These are phyloP conservation scores for Exutisphaerella laricina DNA, from an alignment of 2,329 filamentous ascomycete genomes.

Conservation along the genomic window DNA sequence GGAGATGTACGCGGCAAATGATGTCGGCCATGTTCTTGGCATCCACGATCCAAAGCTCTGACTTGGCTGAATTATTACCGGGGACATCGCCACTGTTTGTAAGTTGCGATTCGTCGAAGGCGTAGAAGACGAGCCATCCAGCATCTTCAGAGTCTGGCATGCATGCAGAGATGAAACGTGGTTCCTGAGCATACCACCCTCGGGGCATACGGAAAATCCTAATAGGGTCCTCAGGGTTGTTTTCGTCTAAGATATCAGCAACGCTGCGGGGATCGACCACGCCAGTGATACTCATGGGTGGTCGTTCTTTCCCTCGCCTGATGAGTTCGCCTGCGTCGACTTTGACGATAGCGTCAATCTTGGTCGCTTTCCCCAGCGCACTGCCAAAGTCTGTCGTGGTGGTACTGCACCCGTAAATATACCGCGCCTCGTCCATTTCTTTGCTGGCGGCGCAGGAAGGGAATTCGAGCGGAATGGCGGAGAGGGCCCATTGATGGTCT, in stretches of 20 bases:
- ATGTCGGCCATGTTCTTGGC: constrained; percentile 58
- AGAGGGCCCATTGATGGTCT: constrained; percentile 58
- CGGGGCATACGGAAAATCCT: constrained; percentile 56
- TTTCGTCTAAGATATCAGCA: constrained; percentile 46
- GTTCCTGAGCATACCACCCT: constrained; percentile 61
- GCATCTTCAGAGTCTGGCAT: constrained; percentile 51
- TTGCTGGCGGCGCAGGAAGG: constrained; percentile 52
- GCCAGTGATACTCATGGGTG: constrained; percentile 46
- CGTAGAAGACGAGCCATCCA: constrained; percentile 62
- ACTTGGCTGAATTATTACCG: constrained; percentile 40
- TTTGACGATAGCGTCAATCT: constrained; percentile 62
- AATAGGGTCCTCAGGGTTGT: constrained; percentile 45
- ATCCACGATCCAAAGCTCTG: constrained; percentile 65
- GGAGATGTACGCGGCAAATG: constrained; percentile 54
- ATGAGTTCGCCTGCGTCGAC: constrained; percentile 54
- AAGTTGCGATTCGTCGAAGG: constrained; percentile 63
- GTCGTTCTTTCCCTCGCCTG: constrained; percentile 40
- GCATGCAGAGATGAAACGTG: constrained; percentile 55
- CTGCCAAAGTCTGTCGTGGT: constrained; percentile 52
- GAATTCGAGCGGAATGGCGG: constrained; percentile 63
- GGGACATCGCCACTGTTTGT: constrained; percentile 27
- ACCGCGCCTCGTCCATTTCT: constrained; percentile 55
- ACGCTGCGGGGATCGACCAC: constrained; percentile 57
- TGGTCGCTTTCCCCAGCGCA: constrained; percentile 58
- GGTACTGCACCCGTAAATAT: constrained; percentile 63